Conservation (phyloP, 805 yeast species). For the Monosporozyma servazzii region DNA sequence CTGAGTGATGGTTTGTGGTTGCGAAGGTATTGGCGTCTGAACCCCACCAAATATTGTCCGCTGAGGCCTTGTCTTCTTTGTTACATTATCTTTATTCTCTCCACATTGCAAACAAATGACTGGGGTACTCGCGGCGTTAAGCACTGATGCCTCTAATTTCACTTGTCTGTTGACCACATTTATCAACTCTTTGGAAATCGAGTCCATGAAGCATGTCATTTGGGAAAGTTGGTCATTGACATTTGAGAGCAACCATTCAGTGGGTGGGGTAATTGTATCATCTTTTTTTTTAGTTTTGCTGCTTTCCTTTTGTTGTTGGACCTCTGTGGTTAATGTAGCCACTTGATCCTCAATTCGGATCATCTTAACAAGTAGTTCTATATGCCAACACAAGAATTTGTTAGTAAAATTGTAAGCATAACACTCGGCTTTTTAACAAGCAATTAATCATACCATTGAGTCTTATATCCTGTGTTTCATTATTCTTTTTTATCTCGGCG, state of each 20-base stretch:
- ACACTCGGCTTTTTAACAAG: neutral
- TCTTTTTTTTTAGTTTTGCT: neutral
- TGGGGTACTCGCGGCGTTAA: neutral
- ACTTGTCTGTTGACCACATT: neutral
- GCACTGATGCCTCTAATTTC: neutral
- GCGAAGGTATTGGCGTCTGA: neutral
- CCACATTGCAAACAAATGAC: neutral
- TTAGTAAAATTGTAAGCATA: neutral
- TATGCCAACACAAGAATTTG: neutral
- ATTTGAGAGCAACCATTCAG: neutral
- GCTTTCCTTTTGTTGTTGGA: neutral
- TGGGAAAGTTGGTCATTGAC: slow-evolving; percentile 1
- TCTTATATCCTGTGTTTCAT: neutral
- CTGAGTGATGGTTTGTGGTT: neutral
- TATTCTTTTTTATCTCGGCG: slow-evolving; percentile 1
- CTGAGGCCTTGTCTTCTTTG: neutral
- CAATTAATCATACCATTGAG: neutral
- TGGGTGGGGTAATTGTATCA: neutral
- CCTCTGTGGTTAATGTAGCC: neutral
- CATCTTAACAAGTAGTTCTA: neutral
- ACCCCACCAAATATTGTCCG: neutral
- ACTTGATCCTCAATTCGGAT: neutral
- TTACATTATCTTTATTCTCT: neutral
- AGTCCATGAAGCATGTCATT: neutral
- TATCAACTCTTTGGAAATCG: neutral